Conservation (phyloP, 1,284 basidiomycete genomes). For the Coniferiporia sulphurascens region DNA sequence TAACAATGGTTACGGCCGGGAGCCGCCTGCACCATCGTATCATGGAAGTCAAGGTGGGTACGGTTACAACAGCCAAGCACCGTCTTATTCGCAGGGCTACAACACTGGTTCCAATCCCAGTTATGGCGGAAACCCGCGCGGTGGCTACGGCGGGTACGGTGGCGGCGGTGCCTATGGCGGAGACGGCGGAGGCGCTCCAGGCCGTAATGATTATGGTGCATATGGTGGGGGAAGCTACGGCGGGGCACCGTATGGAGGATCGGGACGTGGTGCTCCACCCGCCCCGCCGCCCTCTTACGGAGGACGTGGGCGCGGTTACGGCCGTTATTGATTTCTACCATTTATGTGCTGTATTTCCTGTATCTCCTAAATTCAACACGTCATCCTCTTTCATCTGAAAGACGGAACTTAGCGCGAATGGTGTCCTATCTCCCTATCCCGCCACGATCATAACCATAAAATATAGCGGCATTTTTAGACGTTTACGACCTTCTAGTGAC, state of each 20-base stretch:
- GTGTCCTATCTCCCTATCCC: background rate
- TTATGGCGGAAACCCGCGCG: constrained; percentile 22
- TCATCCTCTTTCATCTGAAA: background rate
- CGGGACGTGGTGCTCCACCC: constrained; percentile 11
- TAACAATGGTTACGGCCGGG: background rate
- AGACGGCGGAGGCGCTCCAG: constrained; percentile 11
- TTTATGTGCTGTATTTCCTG: background rate
- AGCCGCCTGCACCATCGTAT: constrained; percentile 3
- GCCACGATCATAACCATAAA: too few species aligned
- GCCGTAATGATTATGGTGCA: constrained; percentile 14
- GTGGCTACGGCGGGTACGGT: constrained; percentile 29
- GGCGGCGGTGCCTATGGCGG: constrained; percentile 30
- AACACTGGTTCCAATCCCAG: constrained; percentile 28
- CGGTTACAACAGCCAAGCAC: constrained; percentile 19
- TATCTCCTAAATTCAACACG: background rate
- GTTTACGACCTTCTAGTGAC: too few species aligned
- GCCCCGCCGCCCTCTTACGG: background rate
- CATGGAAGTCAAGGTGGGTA: constrained; percentile 22
- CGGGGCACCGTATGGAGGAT: constrained; percentile 14
- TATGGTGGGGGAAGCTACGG: constrained; percentile 15
- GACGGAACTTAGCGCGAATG: background rate
- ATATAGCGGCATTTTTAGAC: too few species aligned
- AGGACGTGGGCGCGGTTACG: constrained; percentile 13
- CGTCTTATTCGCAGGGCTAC: constrained; percentile 19
- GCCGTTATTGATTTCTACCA: constrained; percentile 3